phyloP scores from a whole-genome alignment of 306 rosid genomes.

The Vachellia collinsii region DNA sequence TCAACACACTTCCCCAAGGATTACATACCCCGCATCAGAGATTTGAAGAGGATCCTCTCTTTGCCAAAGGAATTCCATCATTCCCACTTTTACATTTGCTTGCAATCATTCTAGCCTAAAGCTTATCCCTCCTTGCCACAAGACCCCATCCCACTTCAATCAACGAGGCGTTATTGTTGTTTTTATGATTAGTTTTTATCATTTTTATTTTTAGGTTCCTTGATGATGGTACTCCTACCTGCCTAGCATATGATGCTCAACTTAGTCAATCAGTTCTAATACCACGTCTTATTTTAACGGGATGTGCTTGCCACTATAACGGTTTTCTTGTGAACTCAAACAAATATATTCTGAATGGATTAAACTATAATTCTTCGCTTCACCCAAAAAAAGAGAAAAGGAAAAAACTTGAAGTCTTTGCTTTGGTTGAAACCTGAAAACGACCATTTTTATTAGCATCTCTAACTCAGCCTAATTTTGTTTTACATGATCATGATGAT shows the following conservation, averaged over 20 bases:
- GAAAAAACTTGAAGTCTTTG: neutral
- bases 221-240: neutral
- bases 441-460: slow-evolving; percentile 2
- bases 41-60: too few relatives aligned
- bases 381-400: neutral
- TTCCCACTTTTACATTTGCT: neutral
- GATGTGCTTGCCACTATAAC: neutral
- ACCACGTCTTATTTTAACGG: neutral
- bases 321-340: neutral
- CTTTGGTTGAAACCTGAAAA: slow-evolving; percentile 12
- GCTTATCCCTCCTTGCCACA: neutral
- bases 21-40: neutral
- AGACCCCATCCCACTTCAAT: neutral
- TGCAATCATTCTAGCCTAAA: neutral
- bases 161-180: neutral
- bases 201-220: neutral
- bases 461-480: slow-evolving; percentile 19
- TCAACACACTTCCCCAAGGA: neutral
- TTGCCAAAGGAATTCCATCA: too few relatives aligned
- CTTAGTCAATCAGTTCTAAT: neutral
- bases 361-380: slow-evolving; percentile 10
- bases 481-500: slow-evolving; percentile 37
- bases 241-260: neutral
- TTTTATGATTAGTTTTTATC: too few relatives aligned
- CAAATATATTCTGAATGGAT: slow-evolving; percentile 19